A percentile compares a stretch with the other conserved stretches of the same genome.
Evolutionary conservation across 495 filamentous ascomycete species (phyloP).

Genomic region (Xylaria flabelliformis): DNA sequence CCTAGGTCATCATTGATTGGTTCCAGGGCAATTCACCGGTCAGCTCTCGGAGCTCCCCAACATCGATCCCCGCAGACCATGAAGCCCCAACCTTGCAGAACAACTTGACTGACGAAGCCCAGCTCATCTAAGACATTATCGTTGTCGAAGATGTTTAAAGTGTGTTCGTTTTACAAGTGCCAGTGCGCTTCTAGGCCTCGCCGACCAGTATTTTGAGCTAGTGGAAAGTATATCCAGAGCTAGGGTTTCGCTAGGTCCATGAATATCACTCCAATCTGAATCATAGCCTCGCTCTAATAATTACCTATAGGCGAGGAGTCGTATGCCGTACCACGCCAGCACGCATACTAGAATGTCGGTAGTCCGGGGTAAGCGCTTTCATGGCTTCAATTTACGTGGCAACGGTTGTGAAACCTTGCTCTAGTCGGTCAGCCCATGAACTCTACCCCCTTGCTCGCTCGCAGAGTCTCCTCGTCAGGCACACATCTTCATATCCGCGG

Average conservation of each 20-base stretch:
- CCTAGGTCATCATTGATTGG: constrained; percentile 16
- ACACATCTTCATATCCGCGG: constrained; percentile 6
- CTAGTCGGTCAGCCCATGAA: constrained; percentile 7
- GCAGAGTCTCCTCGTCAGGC: constrained; percentile 4
- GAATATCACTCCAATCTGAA: not conserved
- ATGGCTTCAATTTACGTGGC: not conserved
- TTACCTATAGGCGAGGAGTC: not conserved
- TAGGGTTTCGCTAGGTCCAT: not conserved
- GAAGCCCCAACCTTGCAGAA: constrained; percentile 9
- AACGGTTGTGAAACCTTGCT: constrained; percentile 14
- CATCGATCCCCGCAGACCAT: constrained; percentile 14
- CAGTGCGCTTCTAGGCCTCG: not conserved
- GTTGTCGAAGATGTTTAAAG: not conserved
- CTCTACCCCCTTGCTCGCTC: constrained; percentile 2
- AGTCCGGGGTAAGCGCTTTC: not conserved
- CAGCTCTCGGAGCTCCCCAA: constrained; percentile 26
- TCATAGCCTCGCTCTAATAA: not conserved
- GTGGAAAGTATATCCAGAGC: not conserved
- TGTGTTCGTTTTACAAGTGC: not conserved
- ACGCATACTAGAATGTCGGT: not conserved
- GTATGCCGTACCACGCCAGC: not conserved
- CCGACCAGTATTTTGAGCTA: not conserved
- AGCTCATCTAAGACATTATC: not conserved
- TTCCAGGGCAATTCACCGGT: not conserved
- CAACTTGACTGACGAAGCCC: not conserved